Conservation (phyloP, 331 rosid species). For the Quercus lobata region DNA sequence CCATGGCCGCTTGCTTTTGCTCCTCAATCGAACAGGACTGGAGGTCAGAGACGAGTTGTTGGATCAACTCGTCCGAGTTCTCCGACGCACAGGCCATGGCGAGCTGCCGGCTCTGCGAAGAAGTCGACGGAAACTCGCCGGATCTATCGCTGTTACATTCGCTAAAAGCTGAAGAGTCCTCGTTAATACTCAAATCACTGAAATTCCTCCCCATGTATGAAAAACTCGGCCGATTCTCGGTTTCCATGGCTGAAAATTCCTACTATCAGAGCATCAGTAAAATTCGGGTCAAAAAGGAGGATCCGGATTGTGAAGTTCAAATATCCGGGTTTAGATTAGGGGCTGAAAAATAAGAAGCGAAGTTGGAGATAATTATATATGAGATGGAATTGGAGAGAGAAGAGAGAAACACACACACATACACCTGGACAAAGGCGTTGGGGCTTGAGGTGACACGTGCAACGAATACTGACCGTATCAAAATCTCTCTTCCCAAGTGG, state of each 20-base stretch:
- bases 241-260: constrained; percentile 34
- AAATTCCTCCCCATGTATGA: constrained; percentile 51
- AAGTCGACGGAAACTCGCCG: constrained; percentile 67
- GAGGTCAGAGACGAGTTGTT: constrained; percentile 65
- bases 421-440: constrained; percentile 34
- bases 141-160: constrained; percentile 97
- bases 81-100: constrained; percentile 66
- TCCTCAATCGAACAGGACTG: constrained; percentile 67
- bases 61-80: constrained; percentile 76
- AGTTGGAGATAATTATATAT: constrained; percentile 5
- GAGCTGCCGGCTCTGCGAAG: constrained; percentile 59
- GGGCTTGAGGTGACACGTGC: constrained; percentile 50
- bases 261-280: not conserved
- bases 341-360: not conserved
- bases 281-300: not conserved
- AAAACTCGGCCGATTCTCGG: constrained; percentile 28
- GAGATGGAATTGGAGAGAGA: not conserved
- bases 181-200: constrained; percentile 50
- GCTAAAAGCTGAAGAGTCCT: constrained; percentile 74
- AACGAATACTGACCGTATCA: constrained; percentile 5
- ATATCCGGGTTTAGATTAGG: not conserved
- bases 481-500: constrained; percentile 5
- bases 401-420: not conserved
- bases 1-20: constrained; percentile 93
- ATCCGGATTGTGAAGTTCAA: not conserved